A percentile compares a stretch with the other conserved stretches of the same genome.
Evolutionary conservation across 495 filamentous ascomycete species (phyloP).

Genomic region (Penicillium desertorum): DNA sequence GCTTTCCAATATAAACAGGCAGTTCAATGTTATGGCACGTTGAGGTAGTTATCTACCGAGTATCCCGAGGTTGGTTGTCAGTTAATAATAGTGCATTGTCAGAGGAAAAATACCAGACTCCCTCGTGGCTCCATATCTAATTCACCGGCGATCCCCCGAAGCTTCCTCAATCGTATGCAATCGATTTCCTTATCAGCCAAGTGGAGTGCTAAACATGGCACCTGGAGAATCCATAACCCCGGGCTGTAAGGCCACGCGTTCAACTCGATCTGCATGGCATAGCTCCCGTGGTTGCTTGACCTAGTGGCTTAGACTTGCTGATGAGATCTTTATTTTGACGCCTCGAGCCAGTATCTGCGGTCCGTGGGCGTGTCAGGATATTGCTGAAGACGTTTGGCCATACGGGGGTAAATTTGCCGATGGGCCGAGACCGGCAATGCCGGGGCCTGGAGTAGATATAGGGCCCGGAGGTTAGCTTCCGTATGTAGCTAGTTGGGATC

Average conservation of each 20-base stretch:
- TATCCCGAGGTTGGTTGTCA: neutral
- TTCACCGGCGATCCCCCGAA: neutral
- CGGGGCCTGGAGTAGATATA: neutral
- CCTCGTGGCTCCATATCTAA: neutral
- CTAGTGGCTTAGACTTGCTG: neutral
- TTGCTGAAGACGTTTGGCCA: neutral
- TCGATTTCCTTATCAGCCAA: neutral
- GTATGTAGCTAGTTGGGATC: neutral
- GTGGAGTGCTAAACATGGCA: neutral
- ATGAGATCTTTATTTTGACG: constrained; percentile 8
- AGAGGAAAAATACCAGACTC: neutral
- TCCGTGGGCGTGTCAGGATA: neutral
- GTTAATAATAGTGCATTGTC: neutral
- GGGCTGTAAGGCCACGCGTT: neutral
- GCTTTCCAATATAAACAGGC: neutral
- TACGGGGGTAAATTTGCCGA: neutral
- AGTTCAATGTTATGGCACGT: neutral
- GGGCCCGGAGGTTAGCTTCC: neutral
- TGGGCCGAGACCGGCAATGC: neutral
- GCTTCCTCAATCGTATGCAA: no score
- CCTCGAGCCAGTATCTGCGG: neutral
- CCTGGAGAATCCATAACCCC: neutral
- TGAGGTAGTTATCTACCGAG: neutral
- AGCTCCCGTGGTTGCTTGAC: neutral
- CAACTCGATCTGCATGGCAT: neutral